phyloP scores from a whole-genome alignment of 2,329 filamentous ascomycete species.

The Cryphonectria parasitica region DNA sequence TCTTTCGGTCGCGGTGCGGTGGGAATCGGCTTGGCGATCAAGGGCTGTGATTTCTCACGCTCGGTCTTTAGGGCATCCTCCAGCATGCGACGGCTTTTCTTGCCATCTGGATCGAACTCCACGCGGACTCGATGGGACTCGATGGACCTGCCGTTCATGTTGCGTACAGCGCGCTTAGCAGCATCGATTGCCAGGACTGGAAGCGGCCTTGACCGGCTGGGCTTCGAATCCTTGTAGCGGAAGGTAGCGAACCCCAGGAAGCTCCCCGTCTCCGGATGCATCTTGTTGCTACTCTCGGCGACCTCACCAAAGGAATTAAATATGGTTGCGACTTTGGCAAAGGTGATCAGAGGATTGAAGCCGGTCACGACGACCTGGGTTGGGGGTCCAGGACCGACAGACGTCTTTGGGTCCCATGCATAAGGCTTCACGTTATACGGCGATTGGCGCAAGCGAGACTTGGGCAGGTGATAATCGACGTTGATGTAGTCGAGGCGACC shows the following conservation, averaged over 20 bases:
- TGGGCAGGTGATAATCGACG: constrained; percentile 70
- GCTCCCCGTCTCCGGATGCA: constrained; percentile 91
- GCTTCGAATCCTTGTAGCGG: constrained; percentile 77
- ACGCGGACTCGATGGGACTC: constrained; percentile 79
- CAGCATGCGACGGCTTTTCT: constrained; percentile 78
- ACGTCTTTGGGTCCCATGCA: constrained; percentile 78
- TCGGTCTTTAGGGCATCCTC: constrained; percentile 73
- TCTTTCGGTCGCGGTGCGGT: constrained; percentile 44
- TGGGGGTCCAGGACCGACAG: constrained; percentile 85
- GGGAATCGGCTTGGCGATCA: constrained; percentile 36
- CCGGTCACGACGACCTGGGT: constrained; percentile 92
- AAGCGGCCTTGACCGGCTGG: constrained; percentile 53
- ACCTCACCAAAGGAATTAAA: constrained; percentile 87
- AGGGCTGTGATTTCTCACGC: constrained; percentile 59
- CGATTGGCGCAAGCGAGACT: constrained; percentile 70
- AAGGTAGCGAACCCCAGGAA: constrained; percentile 94
- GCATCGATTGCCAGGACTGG: constrained; percentile 74
- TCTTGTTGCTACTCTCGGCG: constrained; percentile 88
- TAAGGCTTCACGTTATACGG: constrained; percentile 84
- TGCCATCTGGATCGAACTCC: constrained; percentile 86
- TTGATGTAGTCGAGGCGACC: constrained; percentile 70
- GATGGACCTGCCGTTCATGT: constrained; percentile 78
- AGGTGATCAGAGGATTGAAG: constrained; percentile 88
- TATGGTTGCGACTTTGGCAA: constrained; percentile 74
- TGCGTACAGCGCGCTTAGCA: constrained; percentile 77